These are phyloP conservation scores for Verticillium tricorpus DNA, from an alignment of 2,329 filamentous ascomycete genomes.

Conservation along the genomic window DNA sequence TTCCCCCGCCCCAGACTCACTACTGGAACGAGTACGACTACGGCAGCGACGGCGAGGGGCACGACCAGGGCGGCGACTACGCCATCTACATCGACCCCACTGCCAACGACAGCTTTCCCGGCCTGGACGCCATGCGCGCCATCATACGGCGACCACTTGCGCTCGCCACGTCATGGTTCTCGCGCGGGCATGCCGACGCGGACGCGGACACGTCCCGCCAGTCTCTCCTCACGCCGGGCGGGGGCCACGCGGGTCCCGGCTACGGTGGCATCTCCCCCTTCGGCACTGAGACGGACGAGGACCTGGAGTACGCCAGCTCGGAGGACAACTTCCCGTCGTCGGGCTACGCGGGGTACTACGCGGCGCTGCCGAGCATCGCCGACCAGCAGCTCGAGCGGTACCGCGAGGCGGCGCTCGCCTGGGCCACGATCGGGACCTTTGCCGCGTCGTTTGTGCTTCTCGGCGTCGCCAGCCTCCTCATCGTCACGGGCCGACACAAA, in stretches of 20 bases:
- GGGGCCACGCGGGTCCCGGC: background rate
- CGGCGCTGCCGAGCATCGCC: conserved; percentile 44
- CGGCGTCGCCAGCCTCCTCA: conserved; percentile 59
- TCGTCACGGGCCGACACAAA: conserved; percentile 63
- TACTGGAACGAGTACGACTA: conserved; percentile 91
- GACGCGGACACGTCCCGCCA: background rate
- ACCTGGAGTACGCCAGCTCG: conserved; percentile 49
- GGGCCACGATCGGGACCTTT: conserved; percentile 50
- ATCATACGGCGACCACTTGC: conserved; percentile 45
- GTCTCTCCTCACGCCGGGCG: background rate
- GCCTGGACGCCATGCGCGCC: conserved; percentile 54
- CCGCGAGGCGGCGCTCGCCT: conserved; percentile 52
- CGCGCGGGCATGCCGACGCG: conserved; percentile 10
- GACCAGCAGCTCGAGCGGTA: conserved; percentile 46
- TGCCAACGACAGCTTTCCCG: conserved; percentile 54
- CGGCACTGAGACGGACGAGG: conserved; percentile 35
- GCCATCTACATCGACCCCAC: conserved; percentile 72
- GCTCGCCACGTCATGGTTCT: conserved; percentile 49
- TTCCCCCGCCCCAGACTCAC: conserved; percentile 27
- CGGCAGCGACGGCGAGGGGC: conserved; percentile 62
- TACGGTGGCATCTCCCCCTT: conserved; percentile 16
- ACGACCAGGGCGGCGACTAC: conserved; percentile 52
- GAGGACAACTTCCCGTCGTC: conserved; percentile 39
- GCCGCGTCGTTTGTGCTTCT: conserved; percentile 59
- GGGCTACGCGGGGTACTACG: conserved; percentile 52